phyloP scores from a whole-genome alignment of 305 asterid species.

The Solanum aculeatissimum region DNA sequence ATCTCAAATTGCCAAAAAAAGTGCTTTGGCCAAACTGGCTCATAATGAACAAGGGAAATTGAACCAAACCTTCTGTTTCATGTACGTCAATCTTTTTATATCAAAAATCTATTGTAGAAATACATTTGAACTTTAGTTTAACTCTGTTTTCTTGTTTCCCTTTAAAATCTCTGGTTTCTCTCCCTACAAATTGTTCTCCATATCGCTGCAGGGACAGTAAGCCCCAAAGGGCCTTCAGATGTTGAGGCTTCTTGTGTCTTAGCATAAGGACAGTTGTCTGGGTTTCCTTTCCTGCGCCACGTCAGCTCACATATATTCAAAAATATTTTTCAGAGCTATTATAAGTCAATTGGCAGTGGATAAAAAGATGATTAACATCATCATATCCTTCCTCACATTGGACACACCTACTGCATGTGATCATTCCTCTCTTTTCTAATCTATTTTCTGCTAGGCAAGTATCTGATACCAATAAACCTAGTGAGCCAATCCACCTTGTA shows the following conservation, averaged over 20 bases:
- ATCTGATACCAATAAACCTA: neutral
- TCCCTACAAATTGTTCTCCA: neutral
- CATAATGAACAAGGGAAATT: neutral
- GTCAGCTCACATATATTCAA: neutral
- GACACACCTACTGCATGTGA: neutral
- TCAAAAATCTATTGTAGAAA: neutral
- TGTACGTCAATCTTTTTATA: neutral
- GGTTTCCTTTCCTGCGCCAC: neutral
- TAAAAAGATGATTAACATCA: neutral
- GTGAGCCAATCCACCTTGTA: neutral
- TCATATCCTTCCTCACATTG: neutral
- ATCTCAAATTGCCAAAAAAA: neutral
- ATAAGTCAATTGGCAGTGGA: neutral
- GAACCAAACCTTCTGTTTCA: neutral
- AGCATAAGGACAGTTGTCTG: neutral
- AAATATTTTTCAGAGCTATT: neutral
- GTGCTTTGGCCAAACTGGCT: neutral
- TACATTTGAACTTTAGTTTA: neutral
- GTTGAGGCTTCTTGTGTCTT: neutral
- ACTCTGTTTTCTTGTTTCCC: neutral
- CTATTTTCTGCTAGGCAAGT: neutral
- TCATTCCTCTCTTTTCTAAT: neutral
- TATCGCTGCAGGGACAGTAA: neutral
- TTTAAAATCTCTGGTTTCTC: neutral
- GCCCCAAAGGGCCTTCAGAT: neutral